Percentiles rank a stretch among this genome's conserved stretches.
phyloP scores from a whole-genome alignment of 1,139 yeast species.

The Fermentozyma sake region DNA sequence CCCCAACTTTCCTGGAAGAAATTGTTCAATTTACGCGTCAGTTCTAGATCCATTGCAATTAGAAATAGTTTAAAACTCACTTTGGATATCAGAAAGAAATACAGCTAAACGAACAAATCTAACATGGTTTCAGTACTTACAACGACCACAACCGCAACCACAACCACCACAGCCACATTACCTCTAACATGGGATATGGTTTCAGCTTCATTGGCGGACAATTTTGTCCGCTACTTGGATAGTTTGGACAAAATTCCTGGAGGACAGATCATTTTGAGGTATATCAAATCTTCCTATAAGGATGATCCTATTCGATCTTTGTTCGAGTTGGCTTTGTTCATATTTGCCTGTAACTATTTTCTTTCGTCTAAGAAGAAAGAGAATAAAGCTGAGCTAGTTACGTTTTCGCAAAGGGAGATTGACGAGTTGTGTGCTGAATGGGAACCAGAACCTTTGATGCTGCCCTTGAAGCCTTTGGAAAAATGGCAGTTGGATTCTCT shows the following conservation, averaged over 20 bases:
- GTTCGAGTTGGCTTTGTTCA: constrained; percentile 68
- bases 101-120: too few species aligned
- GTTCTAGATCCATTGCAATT: too few species aligned
- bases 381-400: constrained; percentile 67
- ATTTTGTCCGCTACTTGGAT: constrained; percentile 34
- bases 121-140: constrained; percentile 3
- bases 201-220: constrained; percentile 29
- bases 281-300: constrained; percentile 84
- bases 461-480: constrained; percentile 48
- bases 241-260: constrained; percentile 62
- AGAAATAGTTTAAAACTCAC: too few species aligned
- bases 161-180: constrained; percentile 6
- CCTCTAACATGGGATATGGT: constrained; percentile 41
- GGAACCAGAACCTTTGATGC: constrained; percentile 82
- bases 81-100: too few species aligned
- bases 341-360: constrained; percentile 86
- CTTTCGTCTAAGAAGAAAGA: constrained; percentile 77
- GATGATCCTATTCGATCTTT: constrained; percentile 90
- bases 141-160: constrained; percentile 4
- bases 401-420: constrained; percentile 61
- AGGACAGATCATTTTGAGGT: constrained; percentile 68
- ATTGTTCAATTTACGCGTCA: too few species aligned
- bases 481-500: constrained; percentile 57
- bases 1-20: too few species aligned
- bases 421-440: constrained; percentile 86